A percentile compares a stretch with the other conserved stretches of the same genome.
These are phyloP conservation scores for Abrus precatorius DNA, from an alignment of 306 rosid genomes.

Conservation along the genomic window DNA sequence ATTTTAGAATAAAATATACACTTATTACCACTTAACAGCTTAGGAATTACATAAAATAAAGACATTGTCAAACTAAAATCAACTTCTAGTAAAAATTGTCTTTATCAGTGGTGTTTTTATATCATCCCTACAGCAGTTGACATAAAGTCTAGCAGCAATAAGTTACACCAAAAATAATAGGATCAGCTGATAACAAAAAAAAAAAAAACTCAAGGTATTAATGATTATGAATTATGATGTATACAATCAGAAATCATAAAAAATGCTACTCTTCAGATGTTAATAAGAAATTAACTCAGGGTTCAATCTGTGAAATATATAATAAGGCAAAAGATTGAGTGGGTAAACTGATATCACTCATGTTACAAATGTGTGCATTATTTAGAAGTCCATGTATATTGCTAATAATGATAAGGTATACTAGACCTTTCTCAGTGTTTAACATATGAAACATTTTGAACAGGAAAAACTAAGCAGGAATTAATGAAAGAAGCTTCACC, in stretches of 20 bases:
- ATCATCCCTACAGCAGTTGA: slow-evolving; percentile 8
- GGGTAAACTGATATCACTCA: background rate
- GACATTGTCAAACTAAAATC: slow-evolving; percentile 14
- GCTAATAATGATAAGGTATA: background rate
- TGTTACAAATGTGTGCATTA: background rate
- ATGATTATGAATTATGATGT: background rate
- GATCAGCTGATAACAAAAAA: slow-evolving; percentile 24
- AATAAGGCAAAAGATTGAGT: background rate
- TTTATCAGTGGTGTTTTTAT: slow-evolving; percentile 15
- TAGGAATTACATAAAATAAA: slow-evolving; percentile 16
- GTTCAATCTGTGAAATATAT: slow-evolving; percentile 1
- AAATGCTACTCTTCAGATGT: slow-evolving; percentile 24
- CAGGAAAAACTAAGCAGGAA: slow-evolving; percentile 31
- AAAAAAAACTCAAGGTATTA: slow-evolving; percentile 1
- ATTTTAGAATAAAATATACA: slow-evolving; percentile 12
- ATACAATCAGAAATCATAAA: slow-evolving; percentile 5
- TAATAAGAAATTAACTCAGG: background rate
- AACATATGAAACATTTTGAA: slow-evolving; percentile 26
- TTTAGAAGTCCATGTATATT: slow-evolving; percentile 24
- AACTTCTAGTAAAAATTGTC: background rate
- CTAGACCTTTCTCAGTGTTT: slow-evolving; percentile 17
- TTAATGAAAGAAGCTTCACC: slow-evolving; percentile 65
- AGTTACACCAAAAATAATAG: slow-evolving; percentile 2
- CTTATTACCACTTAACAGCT: slow-evolving; percentile 28
- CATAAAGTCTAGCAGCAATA: slow-evolving; percentile 17